Base-by-base conservation (phyloP, 768 basidiomycete genomes). In the Trametopsis cervina region DNA sequence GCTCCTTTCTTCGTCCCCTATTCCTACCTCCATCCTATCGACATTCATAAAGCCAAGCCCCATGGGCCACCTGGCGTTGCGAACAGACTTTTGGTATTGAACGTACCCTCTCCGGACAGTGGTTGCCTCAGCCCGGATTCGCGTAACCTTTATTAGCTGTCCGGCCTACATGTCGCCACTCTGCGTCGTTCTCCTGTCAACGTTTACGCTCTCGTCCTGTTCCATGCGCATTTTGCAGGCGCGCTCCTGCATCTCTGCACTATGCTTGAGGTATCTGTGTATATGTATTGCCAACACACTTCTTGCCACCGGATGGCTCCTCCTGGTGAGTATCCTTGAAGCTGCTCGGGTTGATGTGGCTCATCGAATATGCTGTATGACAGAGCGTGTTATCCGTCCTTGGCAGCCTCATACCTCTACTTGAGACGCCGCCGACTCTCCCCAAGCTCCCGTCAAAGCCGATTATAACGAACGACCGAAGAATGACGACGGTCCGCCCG, bases 271-370 rank as follows among this genome's bases (percentile, higher is more conserved):
- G 22, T 53, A 49, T 35, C 35, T 49, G 11, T 29, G 44, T 17
- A 48, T 53, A 26, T 39, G 41, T 17, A 21, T 53, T 1, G 51
- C 51, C n/a, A 49, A 49, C 37, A 42, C 42, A 4, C 38, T 53
- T 11, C 39, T 53, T 18, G 51, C 51, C 7, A 42, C 47, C 6
- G 51, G 51, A 4, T 53, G 51, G 51, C 43, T 53, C 5, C 42
- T 53, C 10, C 24, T 44, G 21, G 51, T 53, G 26, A n/a, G 51
- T 47, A 10, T 24, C 4, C 4, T 24, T 17, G n/a, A 33, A n/a
- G n/a, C n/a, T 42, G 11, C 35, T 24, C 38, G 5, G 22, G 18
- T 27, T 18, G 22, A 26, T 29, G 17, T 17, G 9, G 6, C 22
- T 25, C 24, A 21, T n/a, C 24, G n/a, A 33, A 26, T 9, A 40